A percentile compares a stretch with the other conserved stretches of the same genome.
Conservation (phyloP, 2,329 filamentous ascomycete genomes). For the Fusarium beomiforme region DNA sequence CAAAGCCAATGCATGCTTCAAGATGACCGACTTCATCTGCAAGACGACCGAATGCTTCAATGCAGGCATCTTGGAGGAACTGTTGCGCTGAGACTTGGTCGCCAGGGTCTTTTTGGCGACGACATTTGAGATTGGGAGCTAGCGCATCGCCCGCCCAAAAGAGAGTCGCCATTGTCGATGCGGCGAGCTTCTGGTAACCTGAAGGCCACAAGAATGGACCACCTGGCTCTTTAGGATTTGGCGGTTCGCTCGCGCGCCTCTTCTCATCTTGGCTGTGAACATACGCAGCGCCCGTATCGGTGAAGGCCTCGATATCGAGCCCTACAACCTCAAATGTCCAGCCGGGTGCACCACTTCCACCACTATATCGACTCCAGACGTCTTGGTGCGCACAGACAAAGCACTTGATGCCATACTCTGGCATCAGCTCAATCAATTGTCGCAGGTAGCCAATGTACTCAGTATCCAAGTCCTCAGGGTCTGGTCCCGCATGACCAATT, state of each 20-base stretch:
- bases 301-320: slow-evolving; percentile 51
- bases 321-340: slow-evolving; percentile 56
- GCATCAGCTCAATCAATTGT: slow-evolving; percentile 50
- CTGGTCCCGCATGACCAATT: slow-evolving; percentile 48
- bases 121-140: slow-evolving; percentile 43
- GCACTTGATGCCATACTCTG: slow-evolving; percentile 51
- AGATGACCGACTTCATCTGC: slow-evolving; percentile 46
- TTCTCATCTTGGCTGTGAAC: slow-evolving; percentile 50
- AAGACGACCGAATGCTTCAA: slow-evolving; percentile 50
- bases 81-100: slow-evolving; percentile 43
- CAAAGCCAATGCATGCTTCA: slow-evolving; percentile 52
- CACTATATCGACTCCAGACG: slow-evolving; percentile 55
- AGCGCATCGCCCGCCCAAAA: slow-evolving; percentile 46
- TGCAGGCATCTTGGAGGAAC: slow-evolving; percentile 46
- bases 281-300: slow-evolving; percentile 48
- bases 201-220: slow-evolving; percentile 52
- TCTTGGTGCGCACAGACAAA: slow-evolving; percentile 57
- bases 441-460: slow-evolving; percentile 53
- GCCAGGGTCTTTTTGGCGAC: slow-evolving; percentile 20
- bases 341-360: slow-evolving; percentile 53
- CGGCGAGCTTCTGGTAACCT: slow-evolving; percentile 51
- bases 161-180: slow-evolving; percentile 46
- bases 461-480: slow-evolving; percentile 48
- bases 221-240: slow-evolving; percentile 47
- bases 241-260: slow-evolving; percentile 36